Evolutionary conservation across 805 yeast species (phyloP).

Genomic region (Wickerhamiella allomyrinae): DNA sequence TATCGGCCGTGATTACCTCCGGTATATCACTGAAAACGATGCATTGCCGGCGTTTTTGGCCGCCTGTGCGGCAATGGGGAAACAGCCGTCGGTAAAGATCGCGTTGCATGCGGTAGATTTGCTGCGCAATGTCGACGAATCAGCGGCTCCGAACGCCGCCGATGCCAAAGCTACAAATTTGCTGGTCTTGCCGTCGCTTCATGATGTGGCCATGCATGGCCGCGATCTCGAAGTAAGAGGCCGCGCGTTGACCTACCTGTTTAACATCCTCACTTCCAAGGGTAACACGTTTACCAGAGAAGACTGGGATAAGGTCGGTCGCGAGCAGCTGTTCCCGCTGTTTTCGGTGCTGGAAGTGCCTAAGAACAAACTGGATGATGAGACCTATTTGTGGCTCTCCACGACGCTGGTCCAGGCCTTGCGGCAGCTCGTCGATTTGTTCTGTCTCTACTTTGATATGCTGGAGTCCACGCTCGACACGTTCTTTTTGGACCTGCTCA

Average conservation of each 20-base stretch:
- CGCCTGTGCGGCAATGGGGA: constrained; percentile 68
- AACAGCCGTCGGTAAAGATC: constrained; percentile 61
- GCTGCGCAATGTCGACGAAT: constrained; percentile 26
- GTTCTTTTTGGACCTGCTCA: constrained; percentile 61
- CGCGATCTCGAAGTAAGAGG: constrained; percentile 91
- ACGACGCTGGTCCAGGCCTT: constrained; percentile 93
- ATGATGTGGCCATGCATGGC: constrained; percentile 83
- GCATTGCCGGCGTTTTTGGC: constrained; percentile 50
- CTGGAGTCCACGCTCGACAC: constrained; percentile 65
- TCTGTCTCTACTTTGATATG: constrained; percentile 67
- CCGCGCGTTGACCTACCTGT: constrained; percentile 66
- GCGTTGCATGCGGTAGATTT: constrained; percentile 72
- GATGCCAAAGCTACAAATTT: constrained; percentile 41
- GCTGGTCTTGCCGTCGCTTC: constrained; percentile 73
- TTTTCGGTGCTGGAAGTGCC: constrained; percentile 67
- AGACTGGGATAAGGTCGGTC: constrained; percentile 75
- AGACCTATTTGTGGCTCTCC: constrained; percentile 86
- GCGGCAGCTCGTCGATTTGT: constrained; percentile 70
- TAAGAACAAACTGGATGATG: constrained; percentile 47
- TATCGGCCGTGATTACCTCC: constrained; percentile 48
- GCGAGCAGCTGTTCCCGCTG: constrained; percentile 73
- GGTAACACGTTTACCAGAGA: constrained; percentile 61
- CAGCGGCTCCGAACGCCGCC: neutral
- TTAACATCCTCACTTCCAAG: constrained; percentile 63
- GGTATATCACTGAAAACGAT: constrained; percentile 53